phyloP scores from a whole-genome alignment of 495 filamentous ascomycete species.

The Rhizodiscina lignyota region DNA sequence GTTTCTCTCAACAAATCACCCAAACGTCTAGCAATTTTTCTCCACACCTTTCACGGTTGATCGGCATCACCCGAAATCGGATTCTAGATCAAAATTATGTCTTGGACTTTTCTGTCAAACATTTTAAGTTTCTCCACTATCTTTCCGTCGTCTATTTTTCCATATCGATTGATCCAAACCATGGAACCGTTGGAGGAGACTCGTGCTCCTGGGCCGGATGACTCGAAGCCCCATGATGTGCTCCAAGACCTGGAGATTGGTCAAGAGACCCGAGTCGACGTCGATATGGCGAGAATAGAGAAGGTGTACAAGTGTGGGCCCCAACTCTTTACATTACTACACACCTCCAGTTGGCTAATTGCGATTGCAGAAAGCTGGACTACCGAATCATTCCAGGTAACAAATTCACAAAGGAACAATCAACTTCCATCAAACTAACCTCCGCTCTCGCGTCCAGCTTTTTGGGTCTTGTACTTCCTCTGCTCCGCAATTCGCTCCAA shows the following conservation, averaged over 20 bases:
- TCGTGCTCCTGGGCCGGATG: neutral
- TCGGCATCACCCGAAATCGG: too few species aligned
- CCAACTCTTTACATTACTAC: conserved; percentile 1
- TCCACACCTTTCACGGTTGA: too few species aligned
- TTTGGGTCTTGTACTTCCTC: conserved; percentile 88
- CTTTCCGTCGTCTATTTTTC: too few species aligned
- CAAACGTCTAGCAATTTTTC: too few species aligned
- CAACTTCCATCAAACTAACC: neutral
- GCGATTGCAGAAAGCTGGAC: conserved; percentile 49
- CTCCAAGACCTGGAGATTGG: conserved; percentile 21
- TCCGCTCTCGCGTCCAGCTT: conserved; percentile 31
- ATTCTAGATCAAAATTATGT: too few species aligned
- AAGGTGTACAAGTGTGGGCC: conserved; percentile 41
- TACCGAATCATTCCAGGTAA: conserved; percentile 66
- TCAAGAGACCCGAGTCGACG: conserved; percentile 25
- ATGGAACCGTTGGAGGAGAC: too few species aligned
- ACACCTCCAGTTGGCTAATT: neutral
- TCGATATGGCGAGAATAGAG: conserved; percentile 40
- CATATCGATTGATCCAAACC: too few species aligned
- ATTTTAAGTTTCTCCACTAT: too few species aligned
- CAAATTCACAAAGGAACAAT: too few species aligned
- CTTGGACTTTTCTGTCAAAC: too few species aligned
- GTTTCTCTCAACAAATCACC: too few species aligned
- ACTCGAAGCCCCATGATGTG: conserved; percentile 8
- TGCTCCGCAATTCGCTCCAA: conserved; percentile 84